phyloP scores from a whole-genome alignment of 129 eudicot genomes.

The Flaveria linearis region DNA sequence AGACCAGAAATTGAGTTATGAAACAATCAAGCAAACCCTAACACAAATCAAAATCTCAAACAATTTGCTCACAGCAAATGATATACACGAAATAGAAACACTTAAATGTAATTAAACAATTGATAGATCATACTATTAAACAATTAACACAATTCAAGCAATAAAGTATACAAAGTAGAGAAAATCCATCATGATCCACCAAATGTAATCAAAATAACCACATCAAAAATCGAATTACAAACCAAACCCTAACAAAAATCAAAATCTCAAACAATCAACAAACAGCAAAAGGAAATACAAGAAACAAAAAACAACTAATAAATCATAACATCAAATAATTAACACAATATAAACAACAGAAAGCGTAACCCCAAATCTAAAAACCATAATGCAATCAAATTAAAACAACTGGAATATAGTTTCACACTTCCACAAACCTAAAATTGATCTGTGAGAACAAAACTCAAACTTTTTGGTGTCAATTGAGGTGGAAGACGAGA shows the following conservation, averaged over 20 bases:
- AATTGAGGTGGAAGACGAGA: slow-evolving; percentile 28
- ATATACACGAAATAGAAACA: background rate
- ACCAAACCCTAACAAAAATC: background rate
- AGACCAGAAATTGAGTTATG: no score
- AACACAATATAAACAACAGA: background rate
- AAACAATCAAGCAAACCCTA: background rate
- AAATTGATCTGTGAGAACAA: slow-evolving; percentile 26
- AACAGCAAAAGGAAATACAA: background rate
- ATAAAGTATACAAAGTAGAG: background rate
- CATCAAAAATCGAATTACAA: background rate
- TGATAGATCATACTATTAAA: background rate
- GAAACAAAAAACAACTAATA: background rate
- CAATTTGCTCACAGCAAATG: slow-evolving; percentile 7
- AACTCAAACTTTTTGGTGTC: slow-evolving; percentile 34
- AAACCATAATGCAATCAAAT: background rate
- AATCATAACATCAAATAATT: no score
- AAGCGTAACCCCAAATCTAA: no score
- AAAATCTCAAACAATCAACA: slow-evolving; percentile 7
- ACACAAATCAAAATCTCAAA: slow-evolving; percentile 12
- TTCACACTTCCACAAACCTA: slow-evolving; percentile 20
- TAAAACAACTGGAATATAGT: background rate
- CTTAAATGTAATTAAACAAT: background rate
- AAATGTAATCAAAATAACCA: background rate
- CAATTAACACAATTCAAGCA: background rate
- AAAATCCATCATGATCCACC: background rate